Percentiles rank a stretch among this genome's conserved stretches.
Conservation (phyloP, 2,329 filamentous ascomycete genomes). For the Metarhizium album region DNA sequence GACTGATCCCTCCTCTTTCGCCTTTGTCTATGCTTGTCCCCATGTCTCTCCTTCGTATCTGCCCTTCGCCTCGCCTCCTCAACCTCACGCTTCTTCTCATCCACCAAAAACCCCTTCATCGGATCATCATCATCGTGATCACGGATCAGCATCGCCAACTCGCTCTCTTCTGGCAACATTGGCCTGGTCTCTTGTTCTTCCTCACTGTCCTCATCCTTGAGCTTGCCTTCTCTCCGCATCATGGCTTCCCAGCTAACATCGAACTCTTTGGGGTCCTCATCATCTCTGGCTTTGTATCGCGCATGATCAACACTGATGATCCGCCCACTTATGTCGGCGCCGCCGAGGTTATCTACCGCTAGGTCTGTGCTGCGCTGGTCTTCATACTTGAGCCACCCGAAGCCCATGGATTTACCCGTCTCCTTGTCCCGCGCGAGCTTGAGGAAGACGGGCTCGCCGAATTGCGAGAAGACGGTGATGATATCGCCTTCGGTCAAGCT, state of each 20-base stretch:
- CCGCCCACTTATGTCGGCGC: constrained; percentile 70
- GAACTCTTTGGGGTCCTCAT: constrained; percentile 53
- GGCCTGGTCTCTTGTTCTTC: constrained; percentile 44
- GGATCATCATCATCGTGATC: constrained; percentile 93
- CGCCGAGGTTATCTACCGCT: constrained; percentile 90
- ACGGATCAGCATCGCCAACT: constrained; percentile 62
- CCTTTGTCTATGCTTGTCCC: constrained; percentile 28
- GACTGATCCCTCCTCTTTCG: constrained; percentile 21
- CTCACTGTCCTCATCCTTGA: constrained; percentile 32
- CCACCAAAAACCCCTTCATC: constrained; percentile 85
- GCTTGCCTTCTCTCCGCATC: constrained; percentile 38
- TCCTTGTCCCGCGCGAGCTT: constrained; percentile 92
- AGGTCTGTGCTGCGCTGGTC: constrained; percentile 93
- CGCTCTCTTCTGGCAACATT: constrained; percentile 68
- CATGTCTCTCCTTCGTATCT: constrained; percentile 35
- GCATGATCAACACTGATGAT: constrained; percentile 85
- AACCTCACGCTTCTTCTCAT: constrained; percentile 86
- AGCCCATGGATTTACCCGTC: constrained; percentile 87
- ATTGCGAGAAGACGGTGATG: constrained; percentile 94
- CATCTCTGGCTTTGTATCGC: constrained; percentile 79
- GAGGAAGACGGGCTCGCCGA: constrained; percentile 85
- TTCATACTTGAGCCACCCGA: constrained; percentile 96
- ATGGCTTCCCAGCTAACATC: constrained; percentile 50
- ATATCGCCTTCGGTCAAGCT: constrained; percentile 93
- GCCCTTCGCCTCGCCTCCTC: constrained; percentile 50